phyloP scores from a whole-genome alignment of 345 rosid species.

The Salix koriyanagi region DNA sequence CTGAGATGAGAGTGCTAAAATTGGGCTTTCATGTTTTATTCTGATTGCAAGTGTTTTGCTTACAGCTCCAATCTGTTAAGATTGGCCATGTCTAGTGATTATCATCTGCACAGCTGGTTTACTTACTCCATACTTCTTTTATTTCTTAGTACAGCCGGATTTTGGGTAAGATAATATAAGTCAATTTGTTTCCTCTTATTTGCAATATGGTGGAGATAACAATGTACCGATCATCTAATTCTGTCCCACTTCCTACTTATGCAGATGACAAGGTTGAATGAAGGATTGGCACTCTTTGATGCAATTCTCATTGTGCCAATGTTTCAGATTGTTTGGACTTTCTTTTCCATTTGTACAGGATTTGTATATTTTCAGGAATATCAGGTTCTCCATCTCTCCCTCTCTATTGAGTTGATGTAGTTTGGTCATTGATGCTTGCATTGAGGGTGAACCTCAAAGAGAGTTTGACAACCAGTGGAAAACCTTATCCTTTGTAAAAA shows the following conservation, averaged over 20 bases:
- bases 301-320: slow-evolving; percentile 98
- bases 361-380: slow-evolving; percentile 95
- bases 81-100: slow-evolving; percentile 83
- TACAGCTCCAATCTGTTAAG: slow-evolving; percentile 89
- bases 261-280: slow-evolving; percentile 96
- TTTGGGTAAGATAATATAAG: slow-evolving; percentile 59
- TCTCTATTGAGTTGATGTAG: neutral
- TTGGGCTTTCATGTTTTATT: slow-evolving; percentile 8
- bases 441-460: neutral
- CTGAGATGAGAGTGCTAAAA: neutral
- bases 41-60: slow-evolving; percentile 20
- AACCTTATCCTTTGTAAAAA: neutral
- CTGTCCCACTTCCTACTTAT: slow-evolving; percentile 10
- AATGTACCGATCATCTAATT: slow-evolving; percentile 12
- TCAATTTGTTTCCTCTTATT: slow-evolving; percentile 8
- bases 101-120: slow-evolving; percentile 92
- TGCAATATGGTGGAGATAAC: neutral
- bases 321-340: slow-evolving; percentile 99
- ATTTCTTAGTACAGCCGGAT: slow-evolving; percentile 96
- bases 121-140: slow-evolving; percentile 95
- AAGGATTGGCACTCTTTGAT: slow-evolving; percentile 84
- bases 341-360: slow-evolving; percentile 98
- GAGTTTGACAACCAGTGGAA: neutral
- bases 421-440: neutral
- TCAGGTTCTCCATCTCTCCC: slow-evolving; percentile 51